Evolutionary conservation across 2,329 filamentous ascomycete species (phyloP).

Genomic region (Aspergillus cejpii): DNA sequence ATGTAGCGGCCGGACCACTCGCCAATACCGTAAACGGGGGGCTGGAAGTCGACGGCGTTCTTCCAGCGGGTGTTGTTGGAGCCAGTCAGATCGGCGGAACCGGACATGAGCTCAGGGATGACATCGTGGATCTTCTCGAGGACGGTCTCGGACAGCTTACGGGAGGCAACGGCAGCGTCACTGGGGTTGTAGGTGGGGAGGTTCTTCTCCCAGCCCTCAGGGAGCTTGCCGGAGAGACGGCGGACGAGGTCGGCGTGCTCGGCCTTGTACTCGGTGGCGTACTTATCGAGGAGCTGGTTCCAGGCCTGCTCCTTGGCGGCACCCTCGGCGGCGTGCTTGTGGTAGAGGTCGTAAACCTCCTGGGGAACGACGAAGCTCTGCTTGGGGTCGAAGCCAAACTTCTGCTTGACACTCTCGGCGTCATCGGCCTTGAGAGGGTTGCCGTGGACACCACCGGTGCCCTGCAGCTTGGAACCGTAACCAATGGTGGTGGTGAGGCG

Average conservation of each 20-base stretch:
- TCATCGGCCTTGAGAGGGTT: slow-evolving; percentile 93
- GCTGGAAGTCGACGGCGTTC: slow-evolving; percentile 94
- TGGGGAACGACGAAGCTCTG: slow-evolving; percentile 90
- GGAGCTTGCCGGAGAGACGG: slow-evolving; percentile 73
- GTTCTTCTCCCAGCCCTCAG: slow-evolving; percentile 91
- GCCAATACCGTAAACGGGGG: slow-evolving; percentile 74
- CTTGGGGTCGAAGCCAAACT: slow-evolving; percentile 93
- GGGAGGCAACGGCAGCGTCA: slow-evolving; percentile 79
- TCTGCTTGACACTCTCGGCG: slow-evolving; percentile 84
- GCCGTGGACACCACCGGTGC: slow-evolving; percentile 92
- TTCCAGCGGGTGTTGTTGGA: slow-evolving; percentile 99
- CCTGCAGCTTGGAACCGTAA: slow-evolving; percentile 86
- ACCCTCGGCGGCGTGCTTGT: slow-evolving; percentile 76
- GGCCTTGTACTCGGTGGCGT: slow-evolving; percentile 66
- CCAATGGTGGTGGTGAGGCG: slow-evolving; percentile 97
- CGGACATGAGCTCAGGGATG: slow-evolving; percentile 86
- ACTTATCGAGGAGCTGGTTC: slow-evolving; percentile 88
- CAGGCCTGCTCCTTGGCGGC: slow-evolving; percentile 88
- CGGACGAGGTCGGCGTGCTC: slow-evolving; percentile 76
- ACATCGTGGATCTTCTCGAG: slow-evolving; percentile 76
- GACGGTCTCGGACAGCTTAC: slow-evolving; percentile 93
- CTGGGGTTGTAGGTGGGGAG: slow-evolving; percentile 84
- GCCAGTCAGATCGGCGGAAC: slow-evolving; percentile 94
- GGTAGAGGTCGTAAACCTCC: slow-evolving; percentile 86
- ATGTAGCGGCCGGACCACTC: slow-evolving; percentile 84